phyloP scores from a whole-genome alignment of 495 filamentous ascomycete genomes.

The Xylaria venustula region DNA sequence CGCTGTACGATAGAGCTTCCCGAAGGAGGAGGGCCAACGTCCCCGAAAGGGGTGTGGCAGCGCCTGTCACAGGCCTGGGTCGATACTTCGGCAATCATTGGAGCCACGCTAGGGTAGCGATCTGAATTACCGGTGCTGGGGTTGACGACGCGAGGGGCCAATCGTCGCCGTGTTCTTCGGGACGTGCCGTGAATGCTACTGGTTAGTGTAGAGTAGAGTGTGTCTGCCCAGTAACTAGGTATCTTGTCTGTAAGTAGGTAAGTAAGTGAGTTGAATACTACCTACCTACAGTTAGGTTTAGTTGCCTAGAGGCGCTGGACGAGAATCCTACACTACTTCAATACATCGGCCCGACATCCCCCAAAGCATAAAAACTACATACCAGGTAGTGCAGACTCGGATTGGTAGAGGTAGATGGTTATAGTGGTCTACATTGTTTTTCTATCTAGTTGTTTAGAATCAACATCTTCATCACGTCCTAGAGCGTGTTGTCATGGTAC shows the following conservation, averaged over 20 bases:
- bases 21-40: background rate
- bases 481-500: too few species aligned
- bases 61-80: background rate
- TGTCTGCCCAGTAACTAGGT: too few species aligned
- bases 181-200: background rate
- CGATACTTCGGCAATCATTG: background rate
- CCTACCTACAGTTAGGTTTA: background rate
- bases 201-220: too few species aligned
- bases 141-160: background rate
- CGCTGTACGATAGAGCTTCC: background rate
- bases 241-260: too few species aligned
- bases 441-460: too few species aligned
- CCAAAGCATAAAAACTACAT: too few species aligned
- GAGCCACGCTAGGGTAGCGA: background rate
- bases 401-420: too few species aligned
- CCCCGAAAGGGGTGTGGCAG: conserved; percentile 6
- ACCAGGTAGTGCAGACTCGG: too few species aligned
- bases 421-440: too few species aligned
- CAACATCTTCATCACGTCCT: too few species aligned
- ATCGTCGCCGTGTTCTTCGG: background rate
- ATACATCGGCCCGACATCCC: too few species aligned
- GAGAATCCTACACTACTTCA: background rate
- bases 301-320: background rate
- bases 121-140: conserved; percentile 1
- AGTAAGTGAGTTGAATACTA: too few species aligned